Percentiles rank a stretch among this genome's conserved stretches.
phyloP scores from a whole-genome alignment of 345 rosid genomes.

The Hypericum androsaemum region DNA sequence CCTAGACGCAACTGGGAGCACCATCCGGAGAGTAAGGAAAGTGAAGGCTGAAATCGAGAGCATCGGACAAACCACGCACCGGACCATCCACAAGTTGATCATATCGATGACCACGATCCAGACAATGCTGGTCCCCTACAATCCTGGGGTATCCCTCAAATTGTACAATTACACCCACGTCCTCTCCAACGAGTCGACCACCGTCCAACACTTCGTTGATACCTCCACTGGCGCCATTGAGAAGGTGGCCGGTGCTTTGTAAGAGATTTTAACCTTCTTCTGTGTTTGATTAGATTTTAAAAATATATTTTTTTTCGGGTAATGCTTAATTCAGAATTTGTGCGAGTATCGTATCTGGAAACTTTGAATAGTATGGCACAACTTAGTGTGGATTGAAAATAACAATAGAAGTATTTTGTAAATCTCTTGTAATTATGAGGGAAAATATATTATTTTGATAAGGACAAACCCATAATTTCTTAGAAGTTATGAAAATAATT shows the following conservation, averaged over 20 bases:
- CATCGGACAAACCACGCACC: slow-evolving; percentile 30
- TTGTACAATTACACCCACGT: slow-evolving; percentile 33
- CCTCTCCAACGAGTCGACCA: slow-evolving; percentile 32
- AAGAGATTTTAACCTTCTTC: slow-evolving; percentile 10
- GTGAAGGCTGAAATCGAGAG: slow-evolving; percentile 33
- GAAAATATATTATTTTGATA: no score
- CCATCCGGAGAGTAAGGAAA: slow-evolving; percentile 27
- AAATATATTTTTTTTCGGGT: no score
- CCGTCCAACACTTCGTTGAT: slow-evolving; percentile 30
- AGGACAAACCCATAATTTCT: no score
- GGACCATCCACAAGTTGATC: slow-evolving; percentile 25
- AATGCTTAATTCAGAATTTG: no score
- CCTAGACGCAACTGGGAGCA: slow-evolving; percentile 32
- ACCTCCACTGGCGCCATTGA: slow-evolving; percentile 31
- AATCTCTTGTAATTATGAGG: no score
- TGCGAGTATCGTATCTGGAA: no score
- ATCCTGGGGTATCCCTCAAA: slow-evolving; percentile 20
- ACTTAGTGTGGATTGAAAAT: no score
- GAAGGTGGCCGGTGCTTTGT: slow-evolving; percentile 39
- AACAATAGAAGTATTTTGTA: no score
- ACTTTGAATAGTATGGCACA: no score
- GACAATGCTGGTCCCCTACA: slow-evolving; percentile 38
- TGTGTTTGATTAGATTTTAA: no score
- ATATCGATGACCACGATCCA: slow-evolving; percentile 31
- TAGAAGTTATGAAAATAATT: no score